phyloP scores from a whole-genome alignment of 495 filamentous ascomycete species.

The Talaromyces proteolyticus region DNA sequence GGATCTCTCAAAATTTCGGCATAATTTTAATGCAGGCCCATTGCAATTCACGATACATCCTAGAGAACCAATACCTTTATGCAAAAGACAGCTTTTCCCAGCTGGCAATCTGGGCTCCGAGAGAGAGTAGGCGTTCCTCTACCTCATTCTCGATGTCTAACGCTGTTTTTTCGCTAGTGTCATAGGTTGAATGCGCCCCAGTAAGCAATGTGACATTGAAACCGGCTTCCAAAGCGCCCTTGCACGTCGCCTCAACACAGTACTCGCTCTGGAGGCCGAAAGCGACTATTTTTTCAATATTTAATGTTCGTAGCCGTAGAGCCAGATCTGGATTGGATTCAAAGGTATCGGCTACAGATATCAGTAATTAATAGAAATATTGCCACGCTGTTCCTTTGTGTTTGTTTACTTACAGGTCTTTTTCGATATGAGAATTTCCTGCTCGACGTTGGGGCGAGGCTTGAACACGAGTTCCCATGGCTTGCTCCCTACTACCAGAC shows the following conservation, averaged over 20 bases:
- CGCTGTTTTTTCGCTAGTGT: slow-evolving; percentile 11
- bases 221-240: slow-evolving; percentile 18
- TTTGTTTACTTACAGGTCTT: slow-evolving; percentile 18
- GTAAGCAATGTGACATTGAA: slow-evolving; percentile 19
- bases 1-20: too few relatives aligned
- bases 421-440: slow-evolving; percentile 17
- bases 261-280: slow-evolving; percentile 30
- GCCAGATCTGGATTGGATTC: slow-evolving; percentile 23
- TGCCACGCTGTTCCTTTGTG: too few relatives aligned
- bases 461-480: slow-evolving; percentile 25
- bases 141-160: slow-evolving; percentile 23
- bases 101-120: slow-evolving; percentile 11
- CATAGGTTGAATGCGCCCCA: slow-evolving; percentile 30
- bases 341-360: slow-evolving; percentile 21
- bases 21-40: too few relatives aligned
- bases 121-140: slow-evolving; percentile 11
- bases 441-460: slow-evolving; percentile 2
- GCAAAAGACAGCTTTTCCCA: too few relatives aligned
- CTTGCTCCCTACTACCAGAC: slow-evolving; percentile 13
- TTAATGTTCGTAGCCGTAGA: slow-evolving; percentile 4
- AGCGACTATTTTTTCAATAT: slow-evolving; percentile 14
- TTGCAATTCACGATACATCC: too few relatives aligned
- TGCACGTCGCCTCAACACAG: slow-evolving; percentile 22
- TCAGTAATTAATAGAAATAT: too few relatives aligned
- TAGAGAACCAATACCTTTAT: too few relatives aligned